These are phyloP conservation scores for Jasminum sambac DNA, from an alignment of 257 asterid species.

Conservation along the genomic window DNA sequence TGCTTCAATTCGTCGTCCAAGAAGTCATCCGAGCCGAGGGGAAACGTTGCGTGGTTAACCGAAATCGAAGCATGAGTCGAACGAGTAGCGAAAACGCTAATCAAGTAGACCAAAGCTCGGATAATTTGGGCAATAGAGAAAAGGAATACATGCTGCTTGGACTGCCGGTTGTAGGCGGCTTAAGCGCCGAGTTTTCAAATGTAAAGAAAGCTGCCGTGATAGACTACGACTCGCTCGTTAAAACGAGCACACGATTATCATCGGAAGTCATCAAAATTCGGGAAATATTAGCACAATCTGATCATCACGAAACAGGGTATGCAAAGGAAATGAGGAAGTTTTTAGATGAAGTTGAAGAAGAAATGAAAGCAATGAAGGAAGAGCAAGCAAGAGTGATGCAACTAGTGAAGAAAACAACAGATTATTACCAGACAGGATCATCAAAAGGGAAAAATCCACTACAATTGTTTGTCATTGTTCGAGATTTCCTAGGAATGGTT, in stretches of 20 bases:
- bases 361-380: slow-evolving; percentile 46
- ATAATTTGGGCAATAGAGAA: slow-evolving; percentile 47
- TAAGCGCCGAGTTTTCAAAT: slow-evolving; percentile 66
- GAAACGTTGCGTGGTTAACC: slow-evolving; percentile 61
- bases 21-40: slow-evolving; percentile 94
- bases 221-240: slow-evolving; percentile 50
- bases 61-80: slow-evolving; percentile 51
- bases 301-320: slow-evolving; percentile 41
- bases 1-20: slow-evolving; percentile 85
- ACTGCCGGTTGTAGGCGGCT: slow-evolving; percentile 74
- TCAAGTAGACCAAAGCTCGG: slow-evolving; percentile 26
- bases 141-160: slow-evolving; percentile 84
- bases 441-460: slow-evolving; percentile 52
- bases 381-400: slow-evolving; percentile 70
- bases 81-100: slow-evolving; percentile 40
- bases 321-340: slow-evolving; percentile 53
- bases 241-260: slow-evolving; percentile 40
- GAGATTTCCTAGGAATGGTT: slow-evolving; percentile 82
- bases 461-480: slow-evolving; percentile 62
- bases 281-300: slow-evolving; percentile 35
- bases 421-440: slow-evolving; percentile 74
- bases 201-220: slow-evolving; percentile 69
- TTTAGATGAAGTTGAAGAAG: slow-evolving; percentile 58
- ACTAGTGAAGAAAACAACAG: slow-evolving; percentile 71
- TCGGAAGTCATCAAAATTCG: slow-evolving; percentile 45